phyloP scores from a whole-genome alignment of 2,329 filamentous ascomycete species.

The Exophiala spinifera region DNA sequence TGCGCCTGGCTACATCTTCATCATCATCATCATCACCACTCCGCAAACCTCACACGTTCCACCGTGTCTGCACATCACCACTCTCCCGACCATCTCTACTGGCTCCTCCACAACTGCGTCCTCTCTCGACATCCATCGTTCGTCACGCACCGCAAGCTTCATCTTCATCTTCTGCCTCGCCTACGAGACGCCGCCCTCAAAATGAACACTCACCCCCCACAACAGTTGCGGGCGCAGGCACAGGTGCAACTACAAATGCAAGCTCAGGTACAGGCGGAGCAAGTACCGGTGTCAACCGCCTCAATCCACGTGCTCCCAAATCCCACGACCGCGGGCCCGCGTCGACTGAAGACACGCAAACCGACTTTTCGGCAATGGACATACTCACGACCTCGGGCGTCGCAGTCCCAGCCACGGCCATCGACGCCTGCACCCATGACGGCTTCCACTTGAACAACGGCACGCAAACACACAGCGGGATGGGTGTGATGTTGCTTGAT shows the following conservation, averaged over 20 bases:
- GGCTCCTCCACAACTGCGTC: too few species aligned
- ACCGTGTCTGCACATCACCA: too few species aligned
- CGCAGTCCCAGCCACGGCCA: slow-evolving; percentile 74
- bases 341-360: slow-evolving; percentile 62
- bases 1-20: slow-evolving; percentile 38
- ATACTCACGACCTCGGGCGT: slow-evolving; percentile 71
- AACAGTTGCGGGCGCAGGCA: too few species aligned
- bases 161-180: neutral
- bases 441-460: slow-evolving; percentile 88
- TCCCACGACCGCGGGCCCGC: slow-evolving; percentile 58
- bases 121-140: neutral
- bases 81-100: too few species aligned
- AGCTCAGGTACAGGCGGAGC: neutral
- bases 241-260: too few species aligned
- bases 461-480: slow-evolving; percentile 63
- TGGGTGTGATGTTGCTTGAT: slow-evolving; percentile 73
- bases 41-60: slow-evolving; percentile 3
- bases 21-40: neutral
- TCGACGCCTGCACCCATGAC: slow-evolving; percentile 76
- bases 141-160: neutral
- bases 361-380: slow-evolving; percentile 73
- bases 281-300: slow-evolving; percentile 6
- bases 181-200: neutral
- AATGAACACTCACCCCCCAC: too few species aligned
- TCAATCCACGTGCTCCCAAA: slow-evolving; percentile 34